A percentile compares a stretch with the other conserved stretches of the same genome.
Evolutionary conservation across 768 basidiomycete genomes (phyloP).

Genomic region (Mycena albidolilacea): DNA sequence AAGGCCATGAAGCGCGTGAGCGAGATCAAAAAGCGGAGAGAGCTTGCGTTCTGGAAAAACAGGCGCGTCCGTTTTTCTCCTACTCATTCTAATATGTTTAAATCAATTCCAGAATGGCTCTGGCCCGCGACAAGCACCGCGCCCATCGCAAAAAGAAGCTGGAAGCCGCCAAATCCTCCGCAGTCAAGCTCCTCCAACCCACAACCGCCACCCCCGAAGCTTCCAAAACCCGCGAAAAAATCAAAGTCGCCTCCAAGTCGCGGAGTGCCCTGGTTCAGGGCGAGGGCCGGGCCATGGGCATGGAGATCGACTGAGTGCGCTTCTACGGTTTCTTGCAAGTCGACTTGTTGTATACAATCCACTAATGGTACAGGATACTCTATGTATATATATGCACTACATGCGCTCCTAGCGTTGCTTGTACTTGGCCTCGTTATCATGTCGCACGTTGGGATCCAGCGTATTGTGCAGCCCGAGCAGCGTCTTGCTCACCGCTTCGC

Average conservation of each 20-base stretch:
- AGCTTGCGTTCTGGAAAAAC: conserved; percentile 97
- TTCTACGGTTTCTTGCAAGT: conserved; percentile 21
- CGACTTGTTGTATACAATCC: conserved; percentile 33
- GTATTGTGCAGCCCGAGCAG: conserved; percentile 94
- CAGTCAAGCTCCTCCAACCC: conserved; percentile 74
- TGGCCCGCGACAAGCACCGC: conserved; percentile 83
- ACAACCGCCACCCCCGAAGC: conserved; percentile 60
- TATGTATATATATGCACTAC: conserved; percentile 33
- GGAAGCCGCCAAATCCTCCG: conserved; percentile 69
- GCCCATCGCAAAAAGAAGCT: conserved; percentile 78
- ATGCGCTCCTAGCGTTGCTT: conserved; percentile 73
- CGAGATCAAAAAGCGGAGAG: conserved; percentile 92
- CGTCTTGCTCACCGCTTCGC: conserved; percentile 96
- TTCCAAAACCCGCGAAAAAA: conserved; percentile 78
- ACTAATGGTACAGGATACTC: conserved; percentile 38
- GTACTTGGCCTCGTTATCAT: conserved; percentile 95
- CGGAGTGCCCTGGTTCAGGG: conserved; percentile 85
- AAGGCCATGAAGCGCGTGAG: conserved; percentile 96
- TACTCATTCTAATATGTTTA: conserved; percentile 9
- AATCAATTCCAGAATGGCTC: conserved; percentile 79
- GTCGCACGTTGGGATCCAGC: conserved; percentile 86
- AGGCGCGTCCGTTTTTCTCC: conserved; percentile 61
- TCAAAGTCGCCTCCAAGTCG: conserved; percentile 76
- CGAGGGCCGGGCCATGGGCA: conserved; percentile 91
- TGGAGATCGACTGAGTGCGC: conserved; percentile 80